Base-by-base conservation (phyloP, 805 yeast genomes). In the Ogataea populi-albae region DNA sequence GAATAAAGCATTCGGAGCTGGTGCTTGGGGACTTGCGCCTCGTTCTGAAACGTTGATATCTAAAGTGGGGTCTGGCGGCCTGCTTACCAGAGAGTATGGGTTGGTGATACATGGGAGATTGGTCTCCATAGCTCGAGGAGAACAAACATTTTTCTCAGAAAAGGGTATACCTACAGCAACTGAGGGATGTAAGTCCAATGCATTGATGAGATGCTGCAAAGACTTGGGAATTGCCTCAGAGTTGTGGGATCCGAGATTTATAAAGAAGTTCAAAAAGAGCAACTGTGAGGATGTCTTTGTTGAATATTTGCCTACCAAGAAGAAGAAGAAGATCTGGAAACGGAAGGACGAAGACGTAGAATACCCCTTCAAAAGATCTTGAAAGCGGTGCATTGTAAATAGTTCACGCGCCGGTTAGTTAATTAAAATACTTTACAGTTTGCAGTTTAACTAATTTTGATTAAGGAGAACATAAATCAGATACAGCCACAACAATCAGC, bases 21-120 rank as follows among this genome's bases (percentile, higher is more conserved):
- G 98, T 18, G 97, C 95, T 2, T 93, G 98, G 98, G 98, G 98
- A 1, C 67, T 93, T 37, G 96, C 94, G 1, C 98, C 98, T 8
- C 68, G 98, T 37, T 79, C 95, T 0, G 91, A 85, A 46, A 83
- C 95, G 1, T 66, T 77, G 35, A 77, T 93, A 21, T 82, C 95
- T 2, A 73, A 79, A 20, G 42, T 43, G 21, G 61, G 57, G 8
- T 14, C 37, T 6, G 65, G 63, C 6, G 68, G 68, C 6, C 42
- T 59, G 20, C 79, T 93, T 21, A 86, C 96, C 8, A 72, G 98
- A 46, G 98, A 93, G 57, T 93, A 87, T 55, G 97, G 86, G 0
- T 66, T 93, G 34, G 71, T 93, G 3, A 83, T 95, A 48, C 78
- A 82, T 40, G 98, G 98, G 1, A 73, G 95, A 46, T 66, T 93